Evolutionary conservation across 768 basidiomycete genomes (phyloP).

Genomic region (Boletus subcaerulescens): DNA sequence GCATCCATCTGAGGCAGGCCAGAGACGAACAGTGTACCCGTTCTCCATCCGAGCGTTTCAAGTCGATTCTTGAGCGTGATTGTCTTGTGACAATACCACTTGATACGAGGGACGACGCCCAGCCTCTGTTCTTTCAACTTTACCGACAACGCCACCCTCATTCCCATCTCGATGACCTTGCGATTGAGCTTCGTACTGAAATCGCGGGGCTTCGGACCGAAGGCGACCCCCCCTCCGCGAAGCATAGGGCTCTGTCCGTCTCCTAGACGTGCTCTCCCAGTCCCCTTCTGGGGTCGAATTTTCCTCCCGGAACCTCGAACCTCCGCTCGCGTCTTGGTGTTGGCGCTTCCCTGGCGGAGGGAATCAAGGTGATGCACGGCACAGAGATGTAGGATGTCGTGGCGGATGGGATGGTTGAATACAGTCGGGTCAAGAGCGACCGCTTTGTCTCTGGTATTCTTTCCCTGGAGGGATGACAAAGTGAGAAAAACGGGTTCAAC

Average conservation of each 20-base stretch:
- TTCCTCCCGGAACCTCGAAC: slow-evolving; percentile 88
- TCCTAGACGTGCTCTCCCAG: slow-evolving; percentile 85
- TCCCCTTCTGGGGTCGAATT: slow-evolving; percentile 88
- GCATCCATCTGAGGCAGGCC: slow-evolving; percentile 54
- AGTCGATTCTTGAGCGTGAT: slow-evolving; percentile 62
- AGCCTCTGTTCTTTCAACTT: slow-evolving; percentile 75
- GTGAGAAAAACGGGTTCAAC: slow-evolving; percentile 54
- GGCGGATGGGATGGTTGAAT: slow-evolving; percentile 84
- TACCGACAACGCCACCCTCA: slow-evolving; percentile 84
- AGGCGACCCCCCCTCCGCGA: slow-evolving; percentile 88
- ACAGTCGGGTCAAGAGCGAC: slow-evolving; percentile 76
- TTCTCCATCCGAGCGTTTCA: slow-evolving; percentile 60
- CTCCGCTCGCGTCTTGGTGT: slow-evolving; percentile 88
- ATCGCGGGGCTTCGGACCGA: slow-evolving; percentile 88
- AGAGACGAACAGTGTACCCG: slow-evolving; percentile 70
- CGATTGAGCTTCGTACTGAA: slow-evolving; percentile 91
- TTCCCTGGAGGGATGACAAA: slow-evolving; percentile 54
- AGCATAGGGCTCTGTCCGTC: slow-evolving; percentile 85
- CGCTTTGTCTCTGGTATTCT: slow-evolving; percentile 42
- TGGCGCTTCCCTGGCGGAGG: slow-evolving; percentile 88
- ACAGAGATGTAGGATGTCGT: slow-evolving; percentile 91
- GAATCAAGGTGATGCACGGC: slow-evolving; percentile 85
- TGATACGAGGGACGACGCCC: slow-evolving; percentile 69
- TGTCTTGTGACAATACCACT: slow-evolving; percentile 75
- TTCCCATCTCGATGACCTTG: slow-evolving; percentile 90